Conservation (phyloP, 108 stramenopile species). For the Nitzschia palea region DNA sequence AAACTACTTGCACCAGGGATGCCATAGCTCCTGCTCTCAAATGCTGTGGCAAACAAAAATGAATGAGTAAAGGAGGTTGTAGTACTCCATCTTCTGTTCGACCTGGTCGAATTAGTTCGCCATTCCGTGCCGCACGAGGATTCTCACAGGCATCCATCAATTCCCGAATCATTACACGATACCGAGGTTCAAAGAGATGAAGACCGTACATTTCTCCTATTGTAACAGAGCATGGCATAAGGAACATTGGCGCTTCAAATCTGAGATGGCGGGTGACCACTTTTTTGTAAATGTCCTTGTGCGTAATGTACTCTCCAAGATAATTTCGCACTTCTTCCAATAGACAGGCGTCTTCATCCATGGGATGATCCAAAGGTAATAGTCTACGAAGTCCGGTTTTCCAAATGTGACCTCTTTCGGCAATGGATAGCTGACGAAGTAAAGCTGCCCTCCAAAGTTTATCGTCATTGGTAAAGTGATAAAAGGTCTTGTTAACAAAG, state of each 20-base stretch:
- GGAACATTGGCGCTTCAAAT: slow-evolving; percentile 60
- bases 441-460: slow-evolving; percentile 52
- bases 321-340: not conserved
- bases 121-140: slow-evolving; percentile 39
- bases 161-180: slow-evolving; percentile 61
- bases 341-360: slow-evolving; percentile 11
- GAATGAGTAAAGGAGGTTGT: slow-evolving; percentile 42
- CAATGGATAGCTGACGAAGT: slow-evolving; percentile 25
- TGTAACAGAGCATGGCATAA: slow-evolving; percentile 50
- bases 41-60: slow-evolving; percentile 48
- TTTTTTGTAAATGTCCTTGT: slow-evolving; percentile 53
- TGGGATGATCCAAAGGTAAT: slow-evolving; percentile 31
- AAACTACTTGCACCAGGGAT: slow-evolving; percentile 53
- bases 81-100: slow-evolving; percentile 3
- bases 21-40: slow-evolving; percentile 42
- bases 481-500: slow-evolving; percentile 60
- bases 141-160: slow-evolving; percentile 45
- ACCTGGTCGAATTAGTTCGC: slow-evolving; percentile 34
- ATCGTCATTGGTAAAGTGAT: slow-evolving; percentile 37
- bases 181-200: slow-evolving; percentile 81
- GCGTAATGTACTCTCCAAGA: slow-evolving; percentile 3
- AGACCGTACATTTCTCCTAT: slow-evolving; percentile 55
- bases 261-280: slow-evolving; percentile 49
- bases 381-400: slow-evolving; percentile 41
- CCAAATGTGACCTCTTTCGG: slow-evolving; percentile 42